phyloP scores from a whole-genome alignment of 352 stramenopile species.

The Globisporangium ultimum region DNA sequence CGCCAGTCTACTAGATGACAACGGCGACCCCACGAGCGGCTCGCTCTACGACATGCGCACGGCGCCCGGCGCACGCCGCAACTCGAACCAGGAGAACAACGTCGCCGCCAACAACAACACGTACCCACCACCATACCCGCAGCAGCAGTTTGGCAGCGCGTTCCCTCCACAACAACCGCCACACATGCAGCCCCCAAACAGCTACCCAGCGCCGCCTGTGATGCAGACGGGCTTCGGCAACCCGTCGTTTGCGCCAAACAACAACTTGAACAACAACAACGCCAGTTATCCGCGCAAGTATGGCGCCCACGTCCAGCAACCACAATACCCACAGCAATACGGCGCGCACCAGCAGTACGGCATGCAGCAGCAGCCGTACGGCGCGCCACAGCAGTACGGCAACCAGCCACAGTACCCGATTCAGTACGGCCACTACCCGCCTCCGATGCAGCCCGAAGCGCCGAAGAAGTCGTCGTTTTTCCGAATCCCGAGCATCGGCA shows the following conservation, averaged over 20 bases:
- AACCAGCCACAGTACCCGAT: constrained; percentile 45
- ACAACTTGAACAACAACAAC: constrained; percentile 8
- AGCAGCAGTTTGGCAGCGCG: constrained; percentile 21
- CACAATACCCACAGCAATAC: constrained; percentile 20
- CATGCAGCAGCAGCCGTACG: constrained; percentile 8
- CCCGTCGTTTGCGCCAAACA: not conserved
- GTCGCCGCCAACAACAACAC: constrained; percentile 24
- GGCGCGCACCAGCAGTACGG: constrained; percentile 14
- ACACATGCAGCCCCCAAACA: not conserved
- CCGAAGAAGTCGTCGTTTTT: constrained; percentile 76
- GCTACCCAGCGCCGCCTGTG: constrained; percentile 12
- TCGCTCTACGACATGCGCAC: constrained; percentile 68
- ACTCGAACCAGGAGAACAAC: constrained; percentile 65
- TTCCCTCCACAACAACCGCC: constrained; percentile 14
- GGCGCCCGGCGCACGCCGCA: constrained; percentile 25
- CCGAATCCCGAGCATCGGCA: constrained; percentile 53
- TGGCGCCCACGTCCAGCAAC: constrained; percentile 35
- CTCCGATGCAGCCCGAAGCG: constrained; percentile 41
- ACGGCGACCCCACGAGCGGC: constrained; percentile 68
- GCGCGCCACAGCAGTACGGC: constrained; percentile 21
- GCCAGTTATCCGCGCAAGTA: constrained; percentile 44
- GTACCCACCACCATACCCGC: constrained; percentile 58
- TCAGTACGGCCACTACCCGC: constrained; percentile 48
- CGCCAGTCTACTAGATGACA: constrained; percentile 75
- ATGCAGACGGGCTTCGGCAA: constrained; percentile 20